These are phyloP conservation scores for Lactarius indigo DNA, from an alignment of 768 basidiomycete genomes.

Conservation along the genomic window DNA sequence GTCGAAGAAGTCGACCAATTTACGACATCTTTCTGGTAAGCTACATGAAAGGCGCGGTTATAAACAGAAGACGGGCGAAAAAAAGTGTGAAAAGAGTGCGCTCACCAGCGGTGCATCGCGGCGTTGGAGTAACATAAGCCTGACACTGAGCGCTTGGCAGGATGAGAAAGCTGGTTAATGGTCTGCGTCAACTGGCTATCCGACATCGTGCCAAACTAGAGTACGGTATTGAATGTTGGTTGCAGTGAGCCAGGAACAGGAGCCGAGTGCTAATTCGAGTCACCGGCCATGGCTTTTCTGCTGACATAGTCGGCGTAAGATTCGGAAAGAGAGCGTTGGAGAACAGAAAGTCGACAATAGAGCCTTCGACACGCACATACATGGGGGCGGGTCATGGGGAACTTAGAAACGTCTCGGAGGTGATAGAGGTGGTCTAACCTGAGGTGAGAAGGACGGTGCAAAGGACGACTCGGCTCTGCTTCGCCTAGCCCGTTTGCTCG, in stretches of 20 bases:
- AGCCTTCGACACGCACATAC: too few relatives aligned
- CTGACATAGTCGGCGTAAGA: slow-evolving; percentile 15
- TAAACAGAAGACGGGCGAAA: background rate
- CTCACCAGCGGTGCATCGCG: slow-evolving; percentile 28
- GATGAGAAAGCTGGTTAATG: slow-evolving; percentile 47
- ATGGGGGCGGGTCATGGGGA: too few relatives aligned
- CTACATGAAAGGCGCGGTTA: slow-evolving; percentile 31
- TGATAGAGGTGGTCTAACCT: background rate
- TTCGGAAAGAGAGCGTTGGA: too few relatives aligned
- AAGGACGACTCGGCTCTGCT: slow-evolving; percentile 9
- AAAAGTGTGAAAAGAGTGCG: background rate
- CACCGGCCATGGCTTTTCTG: slow-evolving; percentile 20
- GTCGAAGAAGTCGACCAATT: slow-evolving; percentile 63
- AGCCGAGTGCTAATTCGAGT: slow-evolving; percentile 18
- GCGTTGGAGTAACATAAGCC: slow-evolving; percentile 32
- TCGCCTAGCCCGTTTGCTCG: background rate
- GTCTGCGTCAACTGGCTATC: slow-evolving; percentile 63
- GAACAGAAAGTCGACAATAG: background rate
- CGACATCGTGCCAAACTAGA: slow-evolving; percentile 44
- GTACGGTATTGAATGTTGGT: slow-evolving; percentile 20
- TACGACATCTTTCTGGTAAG: slow-evolving; percentile 66
- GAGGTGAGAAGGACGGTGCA: background rate
- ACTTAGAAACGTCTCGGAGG: background rate
- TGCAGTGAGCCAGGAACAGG: slow-evolving; percentile 2
- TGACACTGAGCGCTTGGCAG: slow-evolving; percentile 37